These are phyloP conservation scores for Fusarium sp. DNA, from an alignment of 2,329 filamentous ascomycete species.

Conservation along the genomic window DNA sequence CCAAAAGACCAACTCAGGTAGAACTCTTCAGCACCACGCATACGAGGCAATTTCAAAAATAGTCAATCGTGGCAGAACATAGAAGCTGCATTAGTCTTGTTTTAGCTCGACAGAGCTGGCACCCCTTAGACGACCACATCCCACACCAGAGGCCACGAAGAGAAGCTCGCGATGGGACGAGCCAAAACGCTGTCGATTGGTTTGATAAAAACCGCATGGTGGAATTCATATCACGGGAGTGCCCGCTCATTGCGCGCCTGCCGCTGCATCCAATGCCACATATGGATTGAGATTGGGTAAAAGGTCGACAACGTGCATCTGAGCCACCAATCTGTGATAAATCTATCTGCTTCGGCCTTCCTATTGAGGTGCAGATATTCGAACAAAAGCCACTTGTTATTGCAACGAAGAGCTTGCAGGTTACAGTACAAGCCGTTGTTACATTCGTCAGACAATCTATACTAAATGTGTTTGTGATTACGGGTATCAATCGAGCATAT, in stretches of 20 bases:
- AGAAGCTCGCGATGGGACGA: slow-evolving; percentile 29
- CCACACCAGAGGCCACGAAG: slow-evolving; percentile 23
- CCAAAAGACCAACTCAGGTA: not conserved
- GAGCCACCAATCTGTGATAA: slow-evolving; percentile 18
- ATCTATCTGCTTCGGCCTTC: slow-evolving; percentile 35
- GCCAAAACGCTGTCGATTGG: slow-evolving; percentile 32
- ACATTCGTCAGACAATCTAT: slow-evolving; percentile 17
- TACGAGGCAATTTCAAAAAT: slow-evolving; percentile 22
- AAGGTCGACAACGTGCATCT: slow-evolving; percentile 34
- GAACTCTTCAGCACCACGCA: slow-evolving; percentile 17
- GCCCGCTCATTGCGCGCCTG: slow-evolving; percentile 47
- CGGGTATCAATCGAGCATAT: slow-evolving; percentile 4
- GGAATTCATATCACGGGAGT: slow-evolving; percentile 45
- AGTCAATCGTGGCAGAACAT: slow-evolving; percentile 33
- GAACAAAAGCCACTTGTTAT: slow-evolving; percentile 26
- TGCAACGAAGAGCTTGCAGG: slow-evolving; percentile 11
- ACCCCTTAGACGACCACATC: slow-evolving; percentile 19
- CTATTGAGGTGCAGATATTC: slow-evolving; percentile 38
- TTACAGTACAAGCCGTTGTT: slow-evolving; percentile 17
- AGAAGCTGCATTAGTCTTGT: slow-evolving; percentile 33
- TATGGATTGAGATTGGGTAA: slow-evolving; percentile 36
- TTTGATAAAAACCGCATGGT: slow-evolving; percentile 35
- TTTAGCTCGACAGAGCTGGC: slow-evolving; percentile 21
- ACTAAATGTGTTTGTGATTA: slow-evolving; percentile 4
- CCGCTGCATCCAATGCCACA: slow-evolving; percentile 41